A percentile compares a stretch with the other conserved stretches of the same genome.
Evolutionary conservation across 768 basidiomycete genomes (phyloP).

Genomic region (Phallus indusiatus): DNA sequence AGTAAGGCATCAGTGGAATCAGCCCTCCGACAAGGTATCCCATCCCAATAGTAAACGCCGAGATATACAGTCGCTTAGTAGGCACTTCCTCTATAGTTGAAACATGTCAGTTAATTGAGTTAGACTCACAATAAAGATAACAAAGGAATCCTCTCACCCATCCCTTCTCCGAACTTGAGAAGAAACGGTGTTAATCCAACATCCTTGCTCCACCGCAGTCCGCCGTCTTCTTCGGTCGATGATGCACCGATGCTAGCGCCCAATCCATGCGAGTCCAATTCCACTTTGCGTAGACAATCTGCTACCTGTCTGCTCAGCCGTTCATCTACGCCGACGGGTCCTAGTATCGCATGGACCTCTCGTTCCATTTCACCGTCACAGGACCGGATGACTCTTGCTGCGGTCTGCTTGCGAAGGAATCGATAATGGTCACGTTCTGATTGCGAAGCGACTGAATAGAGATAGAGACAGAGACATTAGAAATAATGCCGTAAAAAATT

Average conservation of each 20-base stretch:
- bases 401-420: slow-evolving; percentile 65
- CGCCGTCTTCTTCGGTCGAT: slow-evolving; percentile 46
- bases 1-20: slow-evolving; percentile 88
- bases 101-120: not conserved
- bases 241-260: slow-evolving; percentile 13
- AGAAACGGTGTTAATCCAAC: slow-evolving; percentile 90
- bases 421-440: slow-evolving; percentile 93
- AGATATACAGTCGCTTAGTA: slow-evolving; percentile 71
- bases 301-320: slow-evolving; percentile 72
- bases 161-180: slow-evolving; percentile 90
- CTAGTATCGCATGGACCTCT: slow-evolving; percentile 82
- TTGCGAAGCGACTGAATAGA: slow-evolving; percentile 69
- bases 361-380: slow-evolving; percentile 96
- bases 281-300: slow-evolving; percentile 58
- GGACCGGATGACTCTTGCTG: slow-evolving; percentile 74
- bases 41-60: slow-evolving; percentile 91
- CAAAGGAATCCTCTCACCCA: slow-evolving; percentile 42
- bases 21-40: slow-evolving; percentile 91
- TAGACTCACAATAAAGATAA: not conserved
- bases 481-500: not conserved
- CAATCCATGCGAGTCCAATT: slow-evolving; percentile 30
- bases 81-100: slow-evolving; percentile 72
- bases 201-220: slow-evolving; percentile 59
- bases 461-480: too few species aligned
- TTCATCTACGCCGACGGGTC: slow-evolving; percentile 85